Evolutionary conservation across 176 grass and related monocot genomes (phyloP).

Genomic region (Eleusine coracana): DNA sequence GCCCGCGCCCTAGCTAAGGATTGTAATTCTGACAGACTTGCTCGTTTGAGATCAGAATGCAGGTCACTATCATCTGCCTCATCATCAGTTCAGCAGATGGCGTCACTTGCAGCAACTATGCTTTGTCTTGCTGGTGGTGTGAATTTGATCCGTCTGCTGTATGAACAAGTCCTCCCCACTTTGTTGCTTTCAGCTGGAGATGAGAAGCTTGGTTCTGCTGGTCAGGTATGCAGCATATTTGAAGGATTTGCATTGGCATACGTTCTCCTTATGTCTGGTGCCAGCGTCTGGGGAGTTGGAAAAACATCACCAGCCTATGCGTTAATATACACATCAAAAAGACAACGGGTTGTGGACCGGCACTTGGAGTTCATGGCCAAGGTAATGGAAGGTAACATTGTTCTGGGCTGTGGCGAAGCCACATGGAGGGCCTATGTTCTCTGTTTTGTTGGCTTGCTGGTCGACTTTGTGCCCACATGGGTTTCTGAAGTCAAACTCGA

Average conservation of each 20-base stretch:
- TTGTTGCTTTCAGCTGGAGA: conserved; percentile 63
- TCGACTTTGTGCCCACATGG: conserved; percentile 64
- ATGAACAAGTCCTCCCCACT: conserved; percentile 67
- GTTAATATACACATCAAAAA: conserved; percentile 48
- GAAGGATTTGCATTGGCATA: conserved; percentile 72
- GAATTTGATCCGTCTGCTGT: conserved; percentile 63
- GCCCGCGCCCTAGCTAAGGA: conserved; percentile 53
- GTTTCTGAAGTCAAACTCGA: conserved; percentile 52
- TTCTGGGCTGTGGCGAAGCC: conserved; percentile 59
- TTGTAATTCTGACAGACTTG: conserved; percentile 39
- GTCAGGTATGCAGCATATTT: conserved; percentile 54
- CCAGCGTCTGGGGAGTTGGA: conserved; percentile 66
- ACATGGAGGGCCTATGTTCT: conserved; percentile 65
- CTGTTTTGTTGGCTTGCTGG: conserved; percentile 64
- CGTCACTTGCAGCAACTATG: conserved; percentile 63
- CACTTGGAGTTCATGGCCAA: conserved; percentile 69
- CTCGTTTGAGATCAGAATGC: conserved; percentile 53
- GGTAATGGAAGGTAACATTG: conserved; percentile 65
- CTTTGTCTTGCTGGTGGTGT: conserved; percentile 65
- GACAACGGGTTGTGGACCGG: conserved; percentile 48
- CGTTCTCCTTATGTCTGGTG: conserved; percentile 64
- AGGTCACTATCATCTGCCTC: conserved; percentile 56
- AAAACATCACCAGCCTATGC: conserved; percentile 41
- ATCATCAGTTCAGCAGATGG: conserved; percentile 56
- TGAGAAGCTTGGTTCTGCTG: conserved; percentile 47